Evolutionary conservation across 805 yeast species (phyloP), one percentile per base, ranked within the genome.

Genomic region (Ogataea corticis): DNA sequence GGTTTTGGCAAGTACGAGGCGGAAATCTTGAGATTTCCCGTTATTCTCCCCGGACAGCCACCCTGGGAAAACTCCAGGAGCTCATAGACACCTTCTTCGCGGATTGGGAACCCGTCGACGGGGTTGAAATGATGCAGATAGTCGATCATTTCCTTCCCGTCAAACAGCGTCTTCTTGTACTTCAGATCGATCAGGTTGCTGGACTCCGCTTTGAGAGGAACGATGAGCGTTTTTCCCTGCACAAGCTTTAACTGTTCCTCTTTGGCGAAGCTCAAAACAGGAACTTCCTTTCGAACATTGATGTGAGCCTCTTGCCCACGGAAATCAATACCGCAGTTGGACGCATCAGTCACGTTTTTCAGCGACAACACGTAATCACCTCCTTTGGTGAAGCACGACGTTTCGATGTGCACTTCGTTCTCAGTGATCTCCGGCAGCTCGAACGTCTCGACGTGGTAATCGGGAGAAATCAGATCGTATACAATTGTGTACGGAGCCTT

Each of bases 281-380:
- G 96, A 2, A 83, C 67, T 44, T 83, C 87, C 41, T 80, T 70
- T 55, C 91, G 78, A 1, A 90, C 90, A 25, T 73, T 71, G n/a
- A 94, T 70, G 19, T 67, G 74, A 13, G 81, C 80, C 50, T 86
- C 91, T 17, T 77, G 76, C 15, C 77, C 80, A 37, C 80, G 76
- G 45, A 87, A 67, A 11, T 79, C 80, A n/a, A 87, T 92, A 16
- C 76, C 73, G 67, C 99, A 94, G 0, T 83, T 82, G 10, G 86
- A 78, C n/a, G 79, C 74, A 61, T 94, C 99, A 17, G 74, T 75
- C 2, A 87, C 79, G 10, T 87, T 75, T 2, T 78, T 73, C 49
- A 94, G 61, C 2, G 80, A 72, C 1, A 92, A 65, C 19, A 76
- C 75, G 61, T 80, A 90, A n/a, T 77, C 74, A 3, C 97, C 96